Conservation (phyloP, 1,284 basidiomycete genomes). For the Melampsora americana region DNA sequence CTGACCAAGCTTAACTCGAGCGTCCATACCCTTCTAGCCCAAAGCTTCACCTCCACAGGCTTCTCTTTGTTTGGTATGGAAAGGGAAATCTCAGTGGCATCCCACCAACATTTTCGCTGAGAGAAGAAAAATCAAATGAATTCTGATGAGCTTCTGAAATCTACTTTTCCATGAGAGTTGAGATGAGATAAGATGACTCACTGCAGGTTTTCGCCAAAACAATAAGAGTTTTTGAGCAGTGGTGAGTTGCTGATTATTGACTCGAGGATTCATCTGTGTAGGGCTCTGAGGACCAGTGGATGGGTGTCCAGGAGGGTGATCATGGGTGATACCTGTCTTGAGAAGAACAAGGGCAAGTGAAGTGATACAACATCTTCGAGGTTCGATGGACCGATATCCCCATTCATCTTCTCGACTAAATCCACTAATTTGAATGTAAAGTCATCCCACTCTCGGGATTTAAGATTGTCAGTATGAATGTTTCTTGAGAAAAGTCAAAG, state of each 20-base stretch:
- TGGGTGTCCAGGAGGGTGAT: constrained; percentile 52
- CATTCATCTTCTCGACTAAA: constrained; percentile 94
- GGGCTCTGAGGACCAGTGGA: constrained; percentile 53
- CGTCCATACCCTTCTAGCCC: constrained; percentile 98
- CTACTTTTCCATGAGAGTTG: background rate
- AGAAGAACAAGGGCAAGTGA: constrained; percentile 95
- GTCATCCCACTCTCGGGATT: background rate
- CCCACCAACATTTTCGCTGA: constrained; percentile 99
- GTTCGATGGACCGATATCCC: constrained; percentile 95
- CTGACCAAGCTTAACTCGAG: constrained; percentile 88
- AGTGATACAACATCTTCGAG: constrained; percentile 91
- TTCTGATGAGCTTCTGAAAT: constrained; percentile 5
- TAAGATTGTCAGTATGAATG: background rate
- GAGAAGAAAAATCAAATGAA: background rate
- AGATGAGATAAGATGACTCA: constrained; percentile 57
- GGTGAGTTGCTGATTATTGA: constrained; percentile 88
- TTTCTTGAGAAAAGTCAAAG: background rate
- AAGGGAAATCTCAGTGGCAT: constrained; percentile 86
- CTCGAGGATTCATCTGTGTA: constrained; percentile 59
- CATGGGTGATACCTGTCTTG: constrained; percentile 90
- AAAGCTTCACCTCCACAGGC: constrained; percentile 72
- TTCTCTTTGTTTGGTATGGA: constrained; percentile 59
- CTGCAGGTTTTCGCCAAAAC: constrained; percentile 98
- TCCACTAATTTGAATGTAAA: constrained; percentile 62
- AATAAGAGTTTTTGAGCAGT: constrained; percentile 95